Base-by-base conservation (phyloP, 1,139 yeast species). In the Saccharomyces hybrid region DNA sequence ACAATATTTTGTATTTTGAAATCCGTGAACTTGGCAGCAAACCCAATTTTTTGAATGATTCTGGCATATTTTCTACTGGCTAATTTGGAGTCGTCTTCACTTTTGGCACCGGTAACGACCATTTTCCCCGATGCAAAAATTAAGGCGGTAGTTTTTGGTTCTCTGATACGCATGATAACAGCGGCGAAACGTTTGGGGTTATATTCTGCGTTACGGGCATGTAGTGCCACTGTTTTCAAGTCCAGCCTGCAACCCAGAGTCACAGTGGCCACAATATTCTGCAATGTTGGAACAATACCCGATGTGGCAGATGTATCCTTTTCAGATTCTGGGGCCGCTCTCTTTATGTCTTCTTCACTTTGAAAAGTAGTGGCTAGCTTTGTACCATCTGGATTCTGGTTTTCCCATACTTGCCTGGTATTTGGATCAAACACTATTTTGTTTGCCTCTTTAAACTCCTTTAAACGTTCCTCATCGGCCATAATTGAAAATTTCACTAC, bases 81-180 rank as follows among this genome's bases (percentile, higher is more conserved):
- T 63, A 93, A 78, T 72, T 95, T 95, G 19, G 97, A 89, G 71
- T 93, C 99, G 70, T 93, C 99, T 71, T 93, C 99, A 46, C 96
- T 87, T 72, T 93, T 93, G 32, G 99, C 99, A 80, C 99, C 99
- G 42, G 99, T 93, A 29, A 93, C 99, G 63, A 93, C 99, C 99
- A 93, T 93, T 72, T 93, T 93, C 68, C 99, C 99, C 5, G 97
- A 89, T 1, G 99, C 99, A 73, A 93, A 95, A 64, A 93, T 95
- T 68, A 93, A 79, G 0, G 99, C 99, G 1, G 99, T 93, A 0
- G 99, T 95, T 71, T 93, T 93, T 26, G 99, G 99, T 70, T 93
- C 99, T 74, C 99, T 83, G 64, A 93, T 93, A 79, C 99, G 88
- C 99, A 93, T 95, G 65, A 93, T 93, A 53, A 93, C 99, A 55